Evolutionary conservation across 2,329 filamentous ascomycete species (phyloP).

Genomic region (Coniochaeta hoffmannii): DNA sequence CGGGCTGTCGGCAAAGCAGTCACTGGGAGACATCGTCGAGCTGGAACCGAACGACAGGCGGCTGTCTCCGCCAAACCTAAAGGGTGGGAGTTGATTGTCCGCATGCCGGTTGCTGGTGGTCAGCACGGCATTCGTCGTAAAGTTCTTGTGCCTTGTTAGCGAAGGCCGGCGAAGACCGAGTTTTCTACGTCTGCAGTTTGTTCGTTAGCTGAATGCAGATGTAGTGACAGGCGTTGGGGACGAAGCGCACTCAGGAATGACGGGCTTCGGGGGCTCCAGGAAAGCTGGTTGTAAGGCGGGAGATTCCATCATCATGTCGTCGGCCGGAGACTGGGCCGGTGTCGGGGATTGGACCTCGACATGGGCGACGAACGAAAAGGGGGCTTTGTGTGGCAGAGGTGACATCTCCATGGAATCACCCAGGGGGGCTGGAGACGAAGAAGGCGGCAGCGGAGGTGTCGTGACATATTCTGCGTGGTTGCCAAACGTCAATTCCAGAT

Average conservation of each 20-base stretch:
- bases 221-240: not conserved
- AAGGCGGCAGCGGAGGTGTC: slow-evolving; percentile 69
- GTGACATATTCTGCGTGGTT: slow-evolving; percentile 59
- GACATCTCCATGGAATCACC: slow-evolving; percentile 89
- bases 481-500: slow-evolving; percentile 14
- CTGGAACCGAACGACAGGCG: slow-evolving; percentile 16
- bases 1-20: slow-evolving; percentile 77
- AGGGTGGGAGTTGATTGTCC: slow-evolving; percentile 62
- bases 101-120: slow-evolving; percentile 43
- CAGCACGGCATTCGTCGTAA: slow-evolving; percentile 57
- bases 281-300: slow-evolving; percentile 42
- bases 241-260: slow-evolving; percentile 44
- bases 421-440: slow-evolving; percentile 69
- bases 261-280: slow-evolving; percentile 40
- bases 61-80: slow-evolving; percentile 59
- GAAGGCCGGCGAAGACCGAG: slow-evolving; percentile 66
- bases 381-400: slow-evolving; percentile 79
- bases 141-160: slow-evolving; percentile 66
- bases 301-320: slow-evolving; percentile 49
- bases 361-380: slow-evolving; percentile 47
- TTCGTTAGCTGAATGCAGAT: not conserved
- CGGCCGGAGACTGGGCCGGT: slow-evolving; percentile 42
- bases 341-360: slow-evolving; percentile 68
- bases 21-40: slow-evolving; percentile 62
- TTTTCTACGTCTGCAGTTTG: slow-evolving; percentile 51